phyloP scores from a whole-genome alignment of 2,329 filamentous ascomycete species.

The Ascochyta koolunga region DNA sequence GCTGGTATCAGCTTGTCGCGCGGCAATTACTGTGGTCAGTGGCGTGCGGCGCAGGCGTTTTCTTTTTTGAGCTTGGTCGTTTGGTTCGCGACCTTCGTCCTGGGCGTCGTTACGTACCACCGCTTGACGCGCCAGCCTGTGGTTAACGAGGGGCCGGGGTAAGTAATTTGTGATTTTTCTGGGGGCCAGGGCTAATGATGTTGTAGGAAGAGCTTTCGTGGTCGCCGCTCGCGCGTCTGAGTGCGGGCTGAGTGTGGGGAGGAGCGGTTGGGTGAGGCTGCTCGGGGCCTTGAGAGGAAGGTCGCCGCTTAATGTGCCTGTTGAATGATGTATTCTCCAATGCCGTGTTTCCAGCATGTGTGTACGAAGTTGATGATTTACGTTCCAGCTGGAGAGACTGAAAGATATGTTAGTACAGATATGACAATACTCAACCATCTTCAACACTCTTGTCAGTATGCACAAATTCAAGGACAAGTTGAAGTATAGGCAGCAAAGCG shows the following conservation, averaged over 20 bases:
- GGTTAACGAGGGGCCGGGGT: constrained; percentile 14
- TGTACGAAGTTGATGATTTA: background rate
- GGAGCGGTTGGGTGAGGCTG: background rate
- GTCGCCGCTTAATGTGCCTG: background rate
- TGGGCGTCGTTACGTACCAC: constrained; percentile 30
- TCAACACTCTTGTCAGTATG: no score
- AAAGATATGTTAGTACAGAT: background rate
- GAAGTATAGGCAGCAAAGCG: background rate
- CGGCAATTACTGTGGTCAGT: constrained; percentile 65
- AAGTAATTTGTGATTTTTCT: background rate
- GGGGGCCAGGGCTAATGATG: background rate
- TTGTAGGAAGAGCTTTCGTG: constrained; percentile 6
- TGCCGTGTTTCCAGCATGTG: background rate
- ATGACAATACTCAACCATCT: no score
- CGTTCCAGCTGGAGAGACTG: background rate
- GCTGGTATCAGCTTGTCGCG: constrained; percentile 52
- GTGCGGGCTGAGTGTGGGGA: background rate
- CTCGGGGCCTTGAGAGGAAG: background rate
- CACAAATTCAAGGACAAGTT: no score
- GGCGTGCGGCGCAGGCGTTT: constrained; percentile 75
- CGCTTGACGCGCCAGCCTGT: constrained; percentile 19
- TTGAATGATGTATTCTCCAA: background rate
- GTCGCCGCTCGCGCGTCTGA: constrained; percentile 12
- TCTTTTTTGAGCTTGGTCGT: constrained; percentile 72
- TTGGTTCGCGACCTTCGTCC: constrained; percentile 66